Base-by-base conservation (phyloP, 306 rosid genomes). In the Arachis stenosperma region DNA sequence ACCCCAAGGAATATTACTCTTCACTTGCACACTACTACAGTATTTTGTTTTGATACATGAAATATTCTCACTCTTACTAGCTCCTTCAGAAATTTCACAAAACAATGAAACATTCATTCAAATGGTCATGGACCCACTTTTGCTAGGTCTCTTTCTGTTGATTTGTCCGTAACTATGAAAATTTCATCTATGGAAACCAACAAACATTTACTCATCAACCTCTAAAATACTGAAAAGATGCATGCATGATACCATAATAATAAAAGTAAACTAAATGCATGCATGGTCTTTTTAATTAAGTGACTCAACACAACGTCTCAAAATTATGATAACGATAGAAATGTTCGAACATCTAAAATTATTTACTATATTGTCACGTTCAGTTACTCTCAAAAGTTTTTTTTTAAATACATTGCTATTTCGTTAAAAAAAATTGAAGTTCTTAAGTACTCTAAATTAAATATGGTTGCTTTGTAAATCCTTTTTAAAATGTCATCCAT, bases 121-220 rank as follows among this genome's bases (percentile, higher is more conserved):
- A 40, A 22, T 4, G 10, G 47, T 13, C 0, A 27, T 43, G 75
- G 65, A 7, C 66, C 65, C 43, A 57, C 14, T 12, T 40, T 22
- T 42, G 27, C 44, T 54, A 70, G 27, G 33, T 55, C 66, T 70
- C 56, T 43, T 43, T 43, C 75, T 56, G 10, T 70, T 43, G 33
- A 57, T 3, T 55, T 55, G n/a, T 54, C 65, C 41, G 6, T 53
- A 39, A 14, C 7, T 52, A n/a, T 52, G 37, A n/a, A 13, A 52
- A 13, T 14, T 14, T 52, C 13, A 52, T n/a, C 3, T 6, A 52
- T n/a, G 27, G 57, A 5, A 13, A 12, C 44, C 55, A 42, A 43
- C 43, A 65, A 29, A 58, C 46, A 39, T 5, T 29, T 29, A 33
- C 43, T 39, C 17, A 22, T 56, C 65, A 4, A 22, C 12, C 27